These are phyloP conservation scores for Coemansia sp. DNA, from an alignment of 192 early-diverging fungal species.

Conservation along the genomic window DNA sequence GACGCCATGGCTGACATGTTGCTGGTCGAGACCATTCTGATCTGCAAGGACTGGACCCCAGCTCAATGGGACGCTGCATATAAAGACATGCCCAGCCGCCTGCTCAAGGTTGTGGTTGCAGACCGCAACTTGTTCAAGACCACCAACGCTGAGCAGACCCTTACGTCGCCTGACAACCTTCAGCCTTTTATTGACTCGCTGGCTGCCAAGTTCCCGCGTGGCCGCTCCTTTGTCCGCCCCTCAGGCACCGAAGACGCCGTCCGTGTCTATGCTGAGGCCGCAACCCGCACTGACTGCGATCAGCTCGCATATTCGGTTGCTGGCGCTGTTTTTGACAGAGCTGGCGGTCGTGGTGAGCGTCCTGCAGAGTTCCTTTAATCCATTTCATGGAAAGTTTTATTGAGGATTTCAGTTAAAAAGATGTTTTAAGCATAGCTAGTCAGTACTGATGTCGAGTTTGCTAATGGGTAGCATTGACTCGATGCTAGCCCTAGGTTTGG, in stretches of 20 bases:
- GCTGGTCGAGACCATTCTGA: slow-evolving; percentile 89
- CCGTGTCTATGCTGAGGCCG: slow-evolving; percentile 98
- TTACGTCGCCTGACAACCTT: slow-evolving; percentile 82
- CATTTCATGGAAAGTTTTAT: not conserved
- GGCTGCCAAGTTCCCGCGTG: slow-evolving; percentile 79
- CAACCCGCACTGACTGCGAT: slow-evolving; percentile 86
- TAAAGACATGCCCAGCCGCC: slow-evolving; percentile 89
- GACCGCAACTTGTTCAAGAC: slow-evolving; percentile 89
- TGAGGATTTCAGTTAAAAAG: not conserved
- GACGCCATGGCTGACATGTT: slow-evolving; percentile 98
- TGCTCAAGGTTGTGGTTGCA: slow-evolving; percentile 93
- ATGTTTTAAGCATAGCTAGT: not conserved
- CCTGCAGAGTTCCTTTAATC: slow-evolving; percentile 58
- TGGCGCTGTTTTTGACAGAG: slow-evolving; percentile 90
- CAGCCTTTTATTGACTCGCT: slow-evolving; percentile 82
- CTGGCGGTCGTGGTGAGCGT: slow-evolving; percentile 85
- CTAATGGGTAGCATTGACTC: not conserved
- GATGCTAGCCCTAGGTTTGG: not conserved
- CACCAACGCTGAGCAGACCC: slow-evolving; percentile 93
- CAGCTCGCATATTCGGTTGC: slow-evolving; percentile 82
- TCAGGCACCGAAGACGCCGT: slow-evolving; percentile 99
- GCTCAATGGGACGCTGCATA: slow-evolving; percentile 92
- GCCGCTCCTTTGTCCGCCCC: slow-evolving; percentile 95
- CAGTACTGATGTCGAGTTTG: not conserved
- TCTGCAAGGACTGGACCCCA: slow-evolving; percentile 75